Conservation (phyloP, 768 basidiomycete genomes). For the Naganishia randhawae region DNA sequence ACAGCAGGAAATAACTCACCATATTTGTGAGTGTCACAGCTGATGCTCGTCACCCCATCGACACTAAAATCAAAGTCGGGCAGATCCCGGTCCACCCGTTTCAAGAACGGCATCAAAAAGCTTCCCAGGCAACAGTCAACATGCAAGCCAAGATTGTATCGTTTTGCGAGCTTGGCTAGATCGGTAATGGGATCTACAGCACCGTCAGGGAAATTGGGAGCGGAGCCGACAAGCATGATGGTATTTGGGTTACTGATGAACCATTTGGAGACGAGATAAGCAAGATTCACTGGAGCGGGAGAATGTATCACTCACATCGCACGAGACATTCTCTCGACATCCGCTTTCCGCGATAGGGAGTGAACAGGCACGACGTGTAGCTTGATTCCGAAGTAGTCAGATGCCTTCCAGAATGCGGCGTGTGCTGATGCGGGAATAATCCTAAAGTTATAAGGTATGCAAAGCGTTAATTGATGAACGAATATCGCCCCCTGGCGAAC, state of each 20-base stretch:
- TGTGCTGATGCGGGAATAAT: conserved; percentile 80
- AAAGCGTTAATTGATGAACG: no score
- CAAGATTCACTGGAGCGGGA: neutral
- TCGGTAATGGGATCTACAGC: conserved; percentile 69
- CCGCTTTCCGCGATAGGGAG: conserved; percentile 67
- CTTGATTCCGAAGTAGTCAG: conserved; percentile 82
- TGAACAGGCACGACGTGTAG: conserved; percentile 81
- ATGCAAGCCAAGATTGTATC: conserved; percentile 76
- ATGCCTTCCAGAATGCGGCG: conserved; percentile 92
- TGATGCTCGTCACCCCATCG: conserved; percentile 85
- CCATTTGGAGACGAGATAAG: neutral
- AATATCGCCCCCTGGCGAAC: neutral
- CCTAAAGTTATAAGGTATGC: no score
- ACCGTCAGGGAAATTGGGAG: conserved; percentile 56
- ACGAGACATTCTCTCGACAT: conserved; percentile 69
- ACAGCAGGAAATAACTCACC: conserved; percentile 13
- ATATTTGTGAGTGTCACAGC: conserved; percentile 88
- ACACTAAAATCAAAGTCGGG: conserved; percentile 85
- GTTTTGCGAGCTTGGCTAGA: conserved; percentile 69
- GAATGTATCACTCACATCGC: conserved; percentile 70
- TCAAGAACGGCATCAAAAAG: conserved; percentile 90
- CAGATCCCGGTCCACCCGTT: conserved; percentile 54
- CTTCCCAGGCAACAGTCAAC: conserved; percentile 93
- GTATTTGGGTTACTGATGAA: conserved; percentile 74
- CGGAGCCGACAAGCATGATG: conserved; percentile 83